Percentiles rank a stretch among this genome's conserved stretches.
These are phyloP conservation scores for Dittrichia graveolens DNA, from an alignment of 129 eudicot genomes.

Conservation along the genomic window DNA sequence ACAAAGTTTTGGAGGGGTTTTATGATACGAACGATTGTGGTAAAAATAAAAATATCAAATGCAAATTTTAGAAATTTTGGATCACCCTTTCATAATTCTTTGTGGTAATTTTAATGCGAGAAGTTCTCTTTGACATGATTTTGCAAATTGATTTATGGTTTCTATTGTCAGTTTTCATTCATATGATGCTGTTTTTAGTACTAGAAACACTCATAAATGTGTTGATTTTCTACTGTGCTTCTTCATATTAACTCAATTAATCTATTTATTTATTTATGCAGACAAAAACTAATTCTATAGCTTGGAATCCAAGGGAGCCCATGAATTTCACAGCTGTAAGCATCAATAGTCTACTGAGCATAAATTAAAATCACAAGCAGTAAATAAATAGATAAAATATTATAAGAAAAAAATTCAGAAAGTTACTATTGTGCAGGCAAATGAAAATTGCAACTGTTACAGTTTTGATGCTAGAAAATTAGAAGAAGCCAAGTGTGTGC, in stretches of 20 bases:
- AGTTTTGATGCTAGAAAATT: conserved; percentile 84
- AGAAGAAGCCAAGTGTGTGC: conserved; percentile 83
- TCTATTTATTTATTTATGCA: conserved; percentile 30
- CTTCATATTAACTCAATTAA: not conserved
- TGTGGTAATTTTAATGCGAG: too few relatives aligned
- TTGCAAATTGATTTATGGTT: not conserved
- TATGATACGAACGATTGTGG: too few relatives aligned
- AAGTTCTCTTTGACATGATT: too few relatives aligned
- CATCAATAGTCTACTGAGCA: conserved; percentile 1
- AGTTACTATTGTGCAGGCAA: conserved; percentile 56
- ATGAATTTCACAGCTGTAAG: conserved; percentile 98
- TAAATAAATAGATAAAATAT: not conserved
- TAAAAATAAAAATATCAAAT: too few relatives aligned
- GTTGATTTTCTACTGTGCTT: conserved; percentile 3
- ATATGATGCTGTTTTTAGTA: not conserved
- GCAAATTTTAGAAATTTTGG: too few relatives aligned
- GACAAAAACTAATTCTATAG: conserved; percentile 90
- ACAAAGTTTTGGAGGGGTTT: too few relatives aligned
- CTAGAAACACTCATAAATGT: not conserved
- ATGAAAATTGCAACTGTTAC: conserved; percentile 90
- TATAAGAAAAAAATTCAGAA: not conserved
- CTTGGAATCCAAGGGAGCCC: conserved; percentile 99
- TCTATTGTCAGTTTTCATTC: not conserved
- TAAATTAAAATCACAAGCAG: not conserved
- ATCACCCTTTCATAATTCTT: too few relatives aligned